phyloP scores from a whole-genome alignment of 2,329 filamentous ascomycete genomes.

The Talaromyces pinophilus region DNA sequence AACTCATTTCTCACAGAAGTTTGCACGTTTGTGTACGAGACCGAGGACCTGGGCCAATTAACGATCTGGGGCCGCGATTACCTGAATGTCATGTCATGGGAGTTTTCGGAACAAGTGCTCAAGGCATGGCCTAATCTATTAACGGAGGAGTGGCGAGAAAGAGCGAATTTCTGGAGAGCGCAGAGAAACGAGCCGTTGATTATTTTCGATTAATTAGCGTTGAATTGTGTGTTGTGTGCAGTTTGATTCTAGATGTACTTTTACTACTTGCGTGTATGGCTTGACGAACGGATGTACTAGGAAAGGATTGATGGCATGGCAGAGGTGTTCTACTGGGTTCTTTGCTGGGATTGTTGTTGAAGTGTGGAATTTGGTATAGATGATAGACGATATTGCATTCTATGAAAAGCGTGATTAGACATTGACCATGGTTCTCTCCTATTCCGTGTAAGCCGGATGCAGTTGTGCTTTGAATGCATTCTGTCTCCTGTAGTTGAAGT shows the following conservation, averaged over 20 bases:
- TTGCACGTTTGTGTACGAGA: constrained; percentile 39
- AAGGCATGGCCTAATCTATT: constrained; percentile 47
- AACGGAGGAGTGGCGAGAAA: constrained; percentile 40
- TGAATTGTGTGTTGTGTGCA: neutral
- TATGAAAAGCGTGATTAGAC: neutral
- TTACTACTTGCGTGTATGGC: neutral
- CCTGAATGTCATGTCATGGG: constrained; percentile 47
- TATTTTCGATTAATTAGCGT: constrained; percentile 16
- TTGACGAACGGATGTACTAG: neutral
- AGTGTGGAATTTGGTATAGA: neutral
- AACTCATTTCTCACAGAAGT: constrained; percentile 42
- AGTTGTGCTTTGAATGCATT: neutral
- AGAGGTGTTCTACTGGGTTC: constrained; percentile 2
- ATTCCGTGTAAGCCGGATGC: neutral
- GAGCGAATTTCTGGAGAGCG: constrained; percentile 46
- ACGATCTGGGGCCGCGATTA: constrained; percentile 49
- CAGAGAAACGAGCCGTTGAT: constrained; percentile 39
- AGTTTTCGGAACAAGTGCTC: constrained; percentile 44
- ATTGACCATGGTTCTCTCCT: neutral
- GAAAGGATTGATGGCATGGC: neutral
- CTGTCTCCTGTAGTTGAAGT: neutral
- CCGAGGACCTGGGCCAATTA: constrained; percentile 42
- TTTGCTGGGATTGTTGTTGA: neutral
- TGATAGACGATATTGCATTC: neutral
- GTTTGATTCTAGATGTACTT: neutral